phyloP scores from a whole-genome alignment of 305 asterid species.

The Lippia alba region DNA sequence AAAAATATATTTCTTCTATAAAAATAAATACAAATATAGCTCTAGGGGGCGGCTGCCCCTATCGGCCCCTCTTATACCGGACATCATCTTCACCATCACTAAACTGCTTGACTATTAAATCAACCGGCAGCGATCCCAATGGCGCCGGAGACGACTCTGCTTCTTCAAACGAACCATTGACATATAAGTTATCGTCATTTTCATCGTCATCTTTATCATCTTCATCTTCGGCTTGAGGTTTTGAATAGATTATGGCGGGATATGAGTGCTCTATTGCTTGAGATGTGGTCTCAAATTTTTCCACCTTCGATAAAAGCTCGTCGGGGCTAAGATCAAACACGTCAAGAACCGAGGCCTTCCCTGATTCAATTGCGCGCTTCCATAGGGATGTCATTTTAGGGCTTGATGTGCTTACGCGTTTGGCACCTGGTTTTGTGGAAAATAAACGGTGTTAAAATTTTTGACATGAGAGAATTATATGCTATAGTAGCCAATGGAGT shows the following conservation, averaged over 20 bases:
- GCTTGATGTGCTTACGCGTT: constrained; percentile 50
- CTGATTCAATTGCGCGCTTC: constrained; percentile 68
- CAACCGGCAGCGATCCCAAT: constrained; percentile 78
- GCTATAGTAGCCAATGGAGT: not conserved
- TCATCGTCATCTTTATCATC: constrained; percentile 36
- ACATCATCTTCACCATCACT: constrained; percentile 47
- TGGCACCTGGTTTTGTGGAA: constrained; percentile 35
- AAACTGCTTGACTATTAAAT: constrained; percentile 52
- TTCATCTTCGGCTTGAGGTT: constrained; percentile 29
- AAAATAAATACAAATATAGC: too few species aligned
- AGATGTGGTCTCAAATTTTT: constrained; percentile 68
- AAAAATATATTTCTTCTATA: too few species aligned
- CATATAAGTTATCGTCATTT: constrained; percentile 31
- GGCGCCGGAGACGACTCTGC: constrained; percentile 54
- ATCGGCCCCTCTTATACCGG: not conserved
- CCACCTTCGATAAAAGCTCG: constrained; percentile 73
- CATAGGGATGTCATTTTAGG: constrained; percentile 81
- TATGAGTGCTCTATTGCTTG: constrained; percentile 77
- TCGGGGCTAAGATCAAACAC: constrained; percentile 67
- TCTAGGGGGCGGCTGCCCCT: not conserved
- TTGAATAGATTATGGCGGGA: constrained; percentile 61
- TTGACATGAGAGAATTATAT: constrained; percentile 18
- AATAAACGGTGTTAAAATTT: constrained; percentile 22
- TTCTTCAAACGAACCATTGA: constrained; percentile 52
- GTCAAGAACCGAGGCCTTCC: constrained; percentile 72